Evolutionary conservation across 164 flowering plant species (phyloP).

Genomic region (Protea cynaroides): DNA sequence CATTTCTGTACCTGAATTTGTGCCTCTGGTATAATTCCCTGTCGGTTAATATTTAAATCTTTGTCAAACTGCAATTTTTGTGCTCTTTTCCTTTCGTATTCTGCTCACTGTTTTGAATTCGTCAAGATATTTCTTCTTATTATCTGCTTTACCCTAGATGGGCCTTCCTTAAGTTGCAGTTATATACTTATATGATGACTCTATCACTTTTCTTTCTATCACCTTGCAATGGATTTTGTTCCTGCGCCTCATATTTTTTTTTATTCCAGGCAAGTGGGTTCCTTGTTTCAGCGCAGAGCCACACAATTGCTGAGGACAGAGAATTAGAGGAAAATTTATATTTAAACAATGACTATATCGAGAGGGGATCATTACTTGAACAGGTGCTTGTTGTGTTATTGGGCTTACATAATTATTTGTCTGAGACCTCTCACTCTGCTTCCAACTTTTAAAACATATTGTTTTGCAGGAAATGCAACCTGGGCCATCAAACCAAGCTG

Average conservation of each 20-base stretch:
- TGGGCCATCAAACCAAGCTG: conserved; percentile 67
- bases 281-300: conserved; percentile 70
- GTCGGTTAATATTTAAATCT: too few relatives aligned
- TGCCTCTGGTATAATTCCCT: too few relatives aligned
- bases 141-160: neutral
- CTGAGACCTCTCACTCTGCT: conserved; percentile 1
- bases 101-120: too few relatives aligned
- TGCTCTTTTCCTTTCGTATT: too few relatives aligned
- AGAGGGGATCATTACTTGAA: conserved; percentile 75
- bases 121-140: neutral
- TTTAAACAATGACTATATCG: conserved; percentile 47
- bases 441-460: conserved; percentile 2
- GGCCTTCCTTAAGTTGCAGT: too few relatives aligned
- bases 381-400: conserved; percentile 40
- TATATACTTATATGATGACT: neutral
- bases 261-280: conserved; percentile 81
- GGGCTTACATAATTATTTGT: conserved; percentile 10
- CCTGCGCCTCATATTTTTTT: conserved; percentile 14
- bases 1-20: too few relatives aligned
- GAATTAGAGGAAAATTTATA: conserved; percentile 68
- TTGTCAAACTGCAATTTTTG: too few relatives aligned
- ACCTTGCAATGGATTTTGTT: conserved; percentile 5
- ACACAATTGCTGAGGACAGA: conserved; percentile 54
- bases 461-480: conserved; percentile 65
- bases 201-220: neutral